Conservation (phyloP, 1,139 yeast genomes). For the Debaryomycetaceae sp. region DNA sequence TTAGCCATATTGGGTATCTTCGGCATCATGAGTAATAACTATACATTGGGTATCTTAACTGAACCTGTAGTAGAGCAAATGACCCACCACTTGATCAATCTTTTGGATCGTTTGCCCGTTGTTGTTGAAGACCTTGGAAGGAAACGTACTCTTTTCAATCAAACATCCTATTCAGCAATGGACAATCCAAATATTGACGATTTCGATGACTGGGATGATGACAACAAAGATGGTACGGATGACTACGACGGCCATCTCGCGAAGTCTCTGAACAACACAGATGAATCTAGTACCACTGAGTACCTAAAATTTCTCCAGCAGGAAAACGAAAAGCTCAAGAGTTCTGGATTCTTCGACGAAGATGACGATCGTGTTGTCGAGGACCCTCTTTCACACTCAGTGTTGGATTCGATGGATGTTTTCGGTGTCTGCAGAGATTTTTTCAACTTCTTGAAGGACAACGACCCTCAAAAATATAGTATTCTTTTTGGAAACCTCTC, state of each 20-base stretch:
- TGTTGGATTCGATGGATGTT: slow-evolving; percentile 72
- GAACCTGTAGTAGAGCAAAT: slow-evolving; percentile 21
- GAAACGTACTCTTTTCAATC: slow-evolving; percentile 49
- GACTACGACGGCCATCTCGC: slow-evolving; percentile 19
- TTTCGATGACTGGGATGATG: slow-evolving; percentile 24
- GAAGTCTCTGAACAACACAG: slow-evolving; percentile 2
- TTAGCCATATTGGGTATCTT: slow-evolving; percentile 68
- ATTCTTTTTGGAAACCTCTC: slow-evolving; percentile 11
- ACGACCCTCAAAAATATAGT: slow-evolving; percentile 10
- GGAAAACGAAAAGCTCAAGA: slow-evolving; percentile 40
- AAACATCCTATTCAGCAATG: slow-evolving; percentile 25
- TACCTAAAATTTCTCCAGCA: slow-evolving; percentile 43
- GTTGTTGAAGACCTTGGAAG: slow-evolving; percentile 68
- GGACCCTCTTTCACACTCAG: slow-evolving; percentile 77
- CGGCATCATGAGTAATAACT: slow-evolving; percentile 38
- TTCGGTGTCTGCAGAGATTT: slow-evolving; percentile 28
- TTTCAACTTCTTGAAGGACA: slow-evolving; percentile 7
- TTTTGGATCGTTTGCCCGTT: slow-evolving; percentile 61
- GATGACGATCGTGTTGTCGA: slow-evolving; percentile 64
- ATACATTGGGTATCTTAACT: slow-evolving; percentile 12
- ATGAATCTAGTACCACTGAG: slow-evolving; percentile 23
- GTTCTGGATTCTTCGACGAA: slow-evolving; percentile 34
- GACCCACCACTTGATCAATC: slow-evolving; percentile 44
- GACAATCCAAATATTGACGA: slow-evolving; percentile 6
- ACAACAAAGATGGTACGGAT: slow-evolving; percentile 22